These are phyloP conservation scores for Alternaria longipes DNA, from an alignment of 2,329 filamentous ascomycete species.

Conservation along the genomic window DNA sequence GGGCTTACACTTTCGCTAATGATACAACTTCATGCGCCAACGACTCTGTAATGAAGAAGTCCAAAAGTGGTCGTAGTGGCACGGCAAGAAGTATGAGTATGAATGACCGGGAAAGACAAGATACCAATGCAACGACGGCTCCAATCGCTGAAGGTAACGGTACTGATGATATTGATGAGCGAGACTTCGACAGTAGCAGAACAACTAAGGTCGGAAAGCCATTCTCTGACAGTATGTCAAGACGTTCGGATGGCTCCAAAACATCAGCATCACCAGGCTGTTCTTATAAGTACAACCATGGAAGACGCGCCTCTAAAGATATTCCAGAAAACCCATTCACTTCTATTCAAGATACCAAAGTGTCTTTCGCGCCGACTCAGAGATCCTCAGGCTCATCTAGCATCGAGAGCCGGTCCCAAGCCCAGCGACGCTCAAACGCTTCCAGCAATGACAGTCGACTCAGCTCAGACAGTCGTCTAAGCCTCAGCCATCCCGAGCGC, in stretches of 20 bases:
- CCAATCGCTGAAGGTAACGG: background rate
- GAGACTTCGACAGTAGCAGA: background rate
- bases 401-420: background rate
- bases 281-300: background rate
- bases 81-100: background rate
- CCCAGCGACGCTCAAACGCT: background rate
- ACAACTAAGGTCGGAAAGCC: background rate
- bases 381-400: background rate
- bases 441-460: background rate
- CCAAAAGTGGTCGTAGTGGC: background rate
- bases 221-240: background rate
- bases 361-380: background rate
- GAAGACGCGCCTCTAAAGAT: background rate
- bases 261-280: background rate
- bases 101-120: background rate
- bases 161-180: background rate
- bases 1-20: background rate
- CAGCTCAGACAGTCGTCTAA: background rate
- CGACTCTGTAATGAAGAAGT: background rate
- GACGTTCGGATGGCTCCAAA: background rate
- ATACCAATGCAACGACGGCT: background rate
- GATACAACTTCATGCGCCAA: background rate
- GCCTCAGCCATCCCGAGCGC: background rate
- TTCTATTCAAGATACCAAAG: background rate
- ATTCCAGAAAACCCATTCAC: background rate